Evolutionary conservation across 495 filamentous ascomycete genomes (phyloP), one percentile per base, ranked within the genome.

Genomic region (Stereocaulon alpinum): DNA sequence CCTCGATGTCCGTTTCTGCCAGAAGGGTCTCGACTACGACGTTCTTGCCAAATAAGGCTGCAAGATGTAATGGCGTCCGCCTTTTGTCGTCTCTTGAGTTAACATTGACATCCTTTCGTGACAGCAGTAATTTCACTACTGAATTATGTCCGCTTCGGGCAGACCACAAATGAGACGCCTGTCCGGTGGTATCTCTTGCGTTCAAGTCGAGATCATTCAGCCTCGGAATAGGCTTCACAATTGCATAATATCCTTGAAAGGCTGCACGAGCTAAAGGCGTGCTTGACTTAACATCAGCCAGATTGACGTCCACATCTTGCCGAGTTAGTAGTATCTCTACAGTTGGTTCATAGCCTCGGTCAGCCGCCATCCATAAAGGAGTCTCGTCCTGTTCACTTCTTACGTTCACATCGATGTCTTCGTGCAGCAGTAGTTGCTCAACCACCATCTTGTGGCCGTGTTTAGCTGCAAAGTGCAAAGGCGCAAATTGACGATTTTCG

Each of bases 41-140:
- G 44, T 67, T 42, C 17, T 61, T 15, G 17, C 64, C 58, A 24
- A 47, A 47, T 34, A 34, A 18, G 17, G 57, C 54, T 12, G 65
- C 65, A 30, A 17, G 44, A n/a, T 27, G 56, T 22, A 66, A 43
- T 54, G 60, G 58, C 50, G 63, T 64, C 22, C 49, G 6, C 20
- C 64, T 61, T 41, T 4, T 34, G 11, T 49, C n/a, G 54, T 60
- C 55, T 49, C 42, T 34, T 15, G 29, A 18, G 24, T 60, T 37
- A 17, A 49, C 14, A 11, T 24, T 47, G 3, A 55, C 24, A 20
- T 56, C 45, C 2, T 32, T 48, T 1, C 1, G 30, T 24, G 55
- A 40, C 3, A 64, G 40, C 18, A 67, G 32, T 29, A 66, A 29
- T 22, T 45, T 64, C 18, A 58, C 29, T 14, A 60, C 59, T 17